Conservation (phyloP, 108 stramenopile genomes). For the Aureococcus anophagefferens region DNA sequence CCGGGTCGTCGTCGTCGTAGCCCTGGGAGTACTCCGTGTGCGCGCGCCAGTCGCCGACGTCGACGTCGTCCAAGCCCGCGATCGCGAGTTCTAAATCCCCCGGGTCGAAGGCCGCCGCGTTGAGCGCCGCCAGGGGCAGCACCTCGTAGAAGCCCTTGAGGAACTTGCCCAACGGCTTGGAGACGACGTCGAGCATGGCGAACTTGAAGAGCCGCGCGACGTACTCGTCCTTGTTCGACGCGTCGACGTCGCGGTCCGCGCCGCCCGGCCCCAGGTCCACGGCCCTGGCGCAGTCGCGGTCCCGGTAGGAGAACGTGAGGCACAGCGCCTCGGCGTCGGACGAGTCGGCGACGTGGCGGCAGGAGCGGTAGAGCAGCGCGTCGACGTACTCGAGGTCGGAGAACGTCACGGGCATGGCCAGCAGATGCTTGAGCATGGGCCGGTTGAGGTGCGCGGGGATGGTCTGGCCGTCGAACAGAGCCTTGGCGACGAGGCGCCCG, state of each 20-base stretch:
- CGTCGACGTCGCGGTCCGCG: conserved; percentile 73
- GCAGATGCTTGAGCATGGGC: conserved; percentile 16
- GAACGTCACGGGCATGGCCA: conserved; percentile 49
- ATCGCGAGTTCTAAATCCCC: conserved; percentile 91
- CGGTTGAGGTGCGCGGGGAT: conserved; percentile 27
- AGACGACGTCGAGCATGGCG: background rate
- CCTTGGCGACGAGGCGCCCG: background rate
- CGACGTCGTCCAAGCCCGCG: conserved; percentile 86
- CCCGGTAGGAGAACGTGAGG: background rate
- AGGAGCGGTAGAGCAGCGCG: conserved; percentile 55
- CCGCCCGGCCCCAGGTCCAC: conserved; percentile 75
- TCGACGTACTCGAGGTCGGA: conserved; percentile 63
- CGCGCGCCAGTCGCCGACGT: conserved; percentile 74
- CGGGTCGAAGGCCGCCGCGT: conserved; percentile 68
- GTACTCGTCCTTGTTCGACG: conserved; percentile 80
- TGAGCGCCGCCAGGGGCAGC: conserved; percentile 84
- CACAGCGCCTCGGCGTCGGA: conserved; percentile 2
- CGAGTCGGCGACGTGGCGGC: conserved; percentile 1
- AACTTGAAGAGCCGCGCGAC: conserved; percentile 42
- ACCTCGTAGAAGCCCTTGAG: conserved; percentile 89
- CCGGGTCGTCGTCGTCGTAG: conserved; percentile 36
- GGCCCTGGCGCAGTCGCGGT: background rate
- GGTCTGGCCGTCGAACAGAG: background rate
- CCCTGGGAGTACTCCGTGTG: conserved; percentile 76
- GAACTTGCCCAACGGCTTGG: background rate